A percentile compares a stretch with the other conserved stretches of the same genome.
phyloP scores from a whole-genome alignment of 768 basidiomycete species.

The Austroboletus festivus region DNA sequence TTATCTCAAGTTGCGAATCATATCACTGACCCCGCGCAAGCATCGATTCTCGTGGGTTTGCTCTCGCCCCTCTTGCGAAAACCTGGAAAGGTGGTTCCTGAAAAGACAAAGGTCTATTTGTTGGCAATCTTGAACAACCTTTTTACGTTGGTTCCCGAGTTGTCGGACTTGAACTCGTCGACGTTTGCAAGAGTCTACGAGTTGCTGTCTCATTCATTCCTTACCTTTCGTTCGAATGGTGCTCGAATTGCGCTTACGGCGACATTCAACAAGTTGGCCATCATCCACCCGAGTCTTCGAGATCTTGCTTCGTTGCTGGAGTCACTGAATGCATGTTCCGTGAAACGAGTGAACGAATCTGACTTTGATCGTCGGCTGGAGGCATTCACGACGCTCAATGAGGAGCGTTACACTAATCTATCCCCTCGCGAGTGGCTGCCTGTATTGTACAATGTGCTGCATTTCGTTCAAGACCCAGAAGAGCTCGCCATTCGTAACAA shows the following conservation, averaged over 20 bases:
- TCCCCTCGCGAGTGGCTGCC: slow-evolving; percentile 72
- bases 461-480: slow-evolving; percentile 84
- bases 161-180: slow-evolving; percentile 42
- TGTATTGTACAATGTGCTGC: slow-evolving; percentile 76
- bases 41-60: slow-evolving; percentile 64
- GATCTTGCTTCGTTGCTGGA: slow-evolving; percentile 54
- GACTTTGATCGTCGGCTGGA: slow-evolving; percentile 84
- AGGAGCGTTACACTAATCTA: slow-evolving; percentile 50
- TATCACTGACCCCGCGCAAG: slow-evolving; percentile 66
- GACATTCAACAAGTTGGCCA: slow-evolving; percentile 56
- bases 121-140: slow-evolving; percentile 67
- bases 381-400: slow-evolving; percentile 77
- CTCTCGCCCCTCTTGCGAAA: slow-evolving; percentile 80
- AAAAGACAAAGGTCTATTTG: slow-evolving; percentile 83
- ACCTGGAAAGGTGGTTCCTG: slow-evolving; percentile 70
- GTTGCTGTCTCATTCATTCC: slow-evolving; percentile 74
- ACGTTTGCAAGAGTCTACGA: slow-evolving; percentile 55
- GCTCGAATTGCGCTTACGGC: slow-evolving; percentile 68
- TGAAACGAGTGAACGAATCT: slow-evolving; percentile 80
- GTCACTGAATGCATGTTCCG: slow-evolving; percentile 82
- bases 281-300: slow-evolving; percentile 39
- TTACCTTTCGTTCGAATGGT: slow-evolving; percentile 65
- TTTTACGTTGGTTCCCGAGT: slow-evolving; percentile 64
- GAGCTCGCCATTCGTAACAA: slow-evolving; percentile 86
- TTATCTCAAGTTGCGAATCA: slow-evolving; percentile 78